Evolutionary conservation across 805 yeast species (phyloP).

Genomic region (Pichia rugopelliculosa): DNA sequence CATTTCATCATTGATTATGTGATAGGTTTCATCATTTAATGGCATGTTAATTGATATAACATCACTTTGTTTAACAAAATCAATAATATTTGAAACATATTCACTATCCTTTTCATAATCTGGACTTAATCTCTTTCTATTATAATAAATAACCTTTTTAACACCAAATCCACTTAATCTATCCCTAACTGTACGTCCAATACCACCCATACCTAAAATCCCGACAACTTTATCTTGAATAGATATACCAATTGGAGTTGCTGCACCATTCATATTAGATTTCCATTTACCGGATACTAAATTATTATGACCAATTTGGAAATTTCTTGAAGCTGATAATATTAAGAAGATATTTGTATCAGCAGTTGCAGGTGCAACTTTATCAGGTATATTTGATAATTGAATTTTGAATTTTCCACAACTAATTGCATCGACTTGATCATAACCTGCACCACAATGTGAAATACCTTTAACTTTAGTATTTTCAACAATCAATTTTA

Average conservation of each 20-base stretch:
- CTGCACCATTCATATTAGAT: constrained; percentile 32
- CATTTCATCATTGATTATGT: constrained; percentile 54
- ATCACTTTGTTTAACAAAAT: constrained; percentile 56
- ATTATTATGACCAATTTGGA: constrained; percentile 48
- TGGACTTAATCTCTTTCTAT: constrained; percentile 49
- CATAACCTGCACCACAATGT: constrained; percentile 55
- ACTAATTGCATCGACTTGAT: constrained; percentile 39
- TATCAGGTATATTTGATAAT: constrained; percentile 44
- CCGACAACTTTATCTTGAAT: constrained; percentile 74
- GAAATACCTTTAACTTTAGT: constrained; percentile 35
- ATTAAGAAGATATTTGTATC: constrained; percentile 48
- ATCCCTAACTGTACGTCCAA: constrained; percentile 72
- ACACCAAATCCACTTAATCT: constrained; percentile 74
- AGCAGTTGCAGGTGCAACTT: constrained; percentile 52
- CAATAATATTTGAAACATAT: constrained; percentile 61
- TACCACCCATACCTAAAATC: constrained; percentile 83
- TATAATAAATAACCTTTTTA: constrained; percentile 60
- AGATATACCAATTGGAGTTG: constrained; percentile 60
- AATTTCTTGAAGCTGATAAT: constrained; percentile 48
- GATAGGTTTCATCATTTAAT: constrained; percentile 61
- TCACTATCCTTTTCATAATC: constrained; percentile 64
- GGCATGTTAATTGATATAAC: constrained; percentile 73
- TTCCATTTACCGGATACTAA: constrained; percentile 61
- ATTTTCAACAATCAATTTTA: constrained; percentile 26
- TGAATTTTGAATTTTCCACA: constrained; percentile 36